Evolutionary conservation across 495 filamentous ascomycete genomes (phyloP).

Genomic region (Penicillium mononematosum): DNA sequence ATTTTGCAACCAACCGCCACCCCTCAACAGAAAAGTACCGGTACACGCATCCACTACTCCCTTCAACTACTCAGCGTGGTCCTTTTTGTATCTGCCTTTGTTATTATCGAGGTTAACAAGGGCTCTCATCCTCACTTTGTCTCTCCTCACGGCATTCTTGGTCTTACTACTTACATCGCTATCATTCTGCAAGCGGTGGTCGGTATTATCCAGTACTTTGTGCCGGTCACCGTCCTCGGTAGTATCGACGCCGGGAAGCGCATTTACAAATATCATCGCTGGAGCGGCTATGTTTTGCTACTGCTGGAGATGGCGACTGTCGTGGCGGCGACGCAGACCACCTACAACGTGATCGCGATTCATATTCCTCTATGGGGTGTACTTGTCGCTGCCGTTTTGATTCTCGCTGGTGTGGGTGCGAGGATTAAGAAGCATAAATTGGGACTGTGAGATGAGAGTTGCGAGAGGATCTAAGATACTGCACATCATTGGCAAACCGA

Average conservation of each 20-base stretch:
- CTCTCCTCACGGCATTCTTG: conserved; percentile 75
- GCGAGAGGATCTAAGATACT: background rate
- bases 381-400: conserved; percentile 56
- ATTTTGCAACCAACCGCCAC: conserved; percentile 87
- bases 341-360: conserved; percentile 59
- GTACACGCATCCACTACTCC: conserved; percentile 65
- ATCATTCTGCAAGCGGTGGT: conserved; percentile 70
- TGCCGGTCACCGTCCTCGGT: conserved; percentile 65
- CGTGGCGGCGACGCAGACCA: conserved; percentile 70
- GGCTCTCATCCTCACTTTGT: conserved; percentile 67
- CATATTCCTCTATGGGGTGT: conserved; percentile 73
- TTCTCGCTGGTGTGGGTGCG: conserved; percentile 67
- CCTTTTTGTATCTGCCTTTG: conserved; percentile 62
- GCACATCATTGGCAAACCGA: background rate
- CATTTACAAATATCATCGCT: conserved; percentile 86
- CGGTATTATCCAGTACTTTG: conserved; percentile 75
- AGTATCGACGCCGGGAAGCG: conserved; percentile 75
- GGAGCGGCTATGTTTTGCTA: conserved; percentile 72
- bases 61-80: conserved; percentile 64
- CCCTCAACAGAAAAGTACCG: conserved; percentile 65
- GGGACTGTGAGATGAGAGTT: conserved; percentile 46
- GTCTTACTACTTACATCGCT: conserved; percentile 69
- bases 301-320: conserved; percentile 70
- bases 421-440: conserved; percentile 83
- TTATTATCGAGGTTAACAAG: conserved; percentile 85